These are phyloP conservation scores for Teratosphaeria viscida DNA, from an alignment of 2,329 filamentous ascomycete genomes.

Conservation along the genomic window DNA sequence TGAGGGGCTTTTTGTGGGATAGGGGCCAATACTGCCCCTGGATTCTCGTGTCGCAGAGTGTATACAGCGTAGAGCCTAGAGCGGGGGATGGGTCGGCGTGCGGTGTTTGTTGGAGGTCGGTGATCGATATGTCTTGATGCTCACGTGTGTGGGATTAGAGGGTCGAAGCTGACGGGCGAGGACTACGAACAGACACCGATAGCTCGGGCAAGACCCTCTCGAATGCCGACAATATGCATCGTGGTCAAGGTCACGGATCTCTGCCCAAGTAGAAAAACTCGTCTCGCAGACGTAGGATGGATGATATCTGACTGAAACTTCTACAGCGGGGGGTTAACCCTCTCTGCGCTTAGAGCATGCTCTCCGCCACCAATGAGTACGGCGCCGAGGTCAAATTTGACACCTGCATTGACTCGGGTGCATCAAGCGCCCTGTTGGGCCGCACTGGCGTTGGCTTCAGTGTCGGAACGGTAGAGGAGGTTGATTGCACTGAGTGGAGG, in stretches of 20 bases:
- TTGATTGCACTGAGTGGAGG: slow-evolving; percentile 5
- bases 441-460: slow-evolving; percentile 19
- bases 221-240: slow-evolving; percentile 24
- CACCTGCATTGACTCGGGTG: slow-evolving; percentile 28
- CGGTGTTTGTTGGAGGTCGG: slow-evolving; percentile 30
- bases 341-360: slow-evolving; percentile 26
- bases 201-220: slow-evolving; percentile 17
- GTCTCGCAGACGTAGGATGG: not conserved
- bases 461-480: slow-evolving; percentile 22
- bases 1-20: no score
- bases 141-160: not conserved
- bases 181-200: slow-evolving; percentile 20
- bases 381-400: slow-evolving; percentile 32
- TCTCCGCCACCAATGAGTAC: slow-evolving; percentile 27
- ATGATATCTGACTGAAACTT: not conserved
- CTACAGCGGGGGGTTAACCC: slow-evolving; percentile 23
- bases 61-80: slow-evolving; percentile 28
- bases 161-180: not conserved
- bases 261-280: slow-evolving; percentile 19
- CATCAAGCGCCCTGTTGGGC: slow-evolving; percentile 28
- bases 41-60: slow-evolving; percentile 28
- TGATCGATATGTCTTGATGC: slow-evolving; percentile 1
- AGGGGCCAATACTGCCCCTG: slow-evolving; percentile 19
- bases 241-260: slow-evolving; percentile 33
- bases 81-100: slow-evolving; percentile 30